A percentile compares a stretch with the other conserved stretches of the same genome.
Evolutionary conservation across 2,329 filamentous ascomycete genomes (phyloP).

Genomic region (Dactylonectria macrodidyma): DNA sequence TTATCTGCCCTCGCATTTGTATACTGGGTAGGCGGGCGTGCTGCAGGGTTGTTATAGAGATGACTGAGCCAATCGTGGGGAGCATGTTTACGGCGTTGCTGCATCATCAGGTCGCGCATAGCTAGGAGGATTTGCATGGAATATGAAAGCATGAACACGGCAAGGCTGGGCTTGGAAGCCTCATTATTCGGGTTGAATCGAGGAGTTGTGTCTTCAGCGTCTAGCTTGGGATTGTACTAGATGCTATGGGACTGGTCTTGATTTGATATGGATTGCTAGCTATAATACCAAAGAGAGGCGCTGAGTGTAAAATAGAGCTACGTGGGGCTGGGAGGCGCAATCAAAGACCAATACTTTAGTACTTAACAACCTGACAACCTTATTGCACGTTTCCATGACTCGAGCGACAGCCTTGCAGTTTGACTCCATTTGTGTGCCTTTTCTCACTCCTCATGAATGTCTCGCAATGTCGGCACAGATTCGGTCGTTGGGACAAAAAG

Average conservation of each 20-base stretch:
- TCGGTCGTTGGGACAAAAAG: slow-evolving; percentile 48
- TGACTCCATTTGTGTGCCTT: slow-evolving; percentile 1
- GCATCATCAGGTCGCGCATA: slow-evolving; percentile 49
- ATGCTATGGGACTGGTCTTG: slow-evolving; percentile 37
- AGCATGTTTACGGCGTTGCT: slow-evolving; percentile 56
- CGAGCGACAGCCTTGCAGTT: not conserved
- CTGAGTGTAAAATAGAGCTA: slow-evolving; percentile 41
- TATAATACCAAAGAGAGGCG: slow-evolving; percentile 41
- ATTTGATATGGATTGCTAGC: slow-evolving; percentile 39
- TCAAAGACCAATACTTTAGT: slow-evolving; percentile 13
- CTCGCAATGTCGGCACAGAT: slow-evolving; percentile 34
- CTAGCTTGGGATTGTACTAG: slow-evolving; percentile 38
- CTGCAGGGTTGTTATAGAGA: slow-evolving; percentile 52
- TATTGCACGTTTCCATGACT: not conserved
- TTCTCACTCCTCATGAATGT: slow-evolving; percentile 12
- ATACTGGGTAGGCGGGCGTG: slow-evolving; percentile 46
- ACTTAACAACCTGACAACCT: not conserved
- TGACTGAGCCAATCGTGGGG: slow-evolving; percentile 48
- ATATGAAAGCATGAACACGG: slow-evolving; percentile 47
- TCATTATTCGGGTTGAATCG: slow-evolving; percentile 37
- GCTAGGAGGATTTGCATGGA: slow-evolving; percentile 49
- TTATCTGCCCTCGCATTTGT: slow-evolving; percentile 49
- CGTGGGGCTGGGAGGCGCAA: slow-evolving; percentile 31
- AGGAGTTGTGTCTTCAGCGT: slow-evolving; percentile 47
- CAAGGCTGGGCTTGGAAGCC: slow-evolving; percentile 43